Evolutionary conservation across 2,329 filamentous ascomycete species (phyloP).

Genomic region (Madurella fahalii): DNA sequence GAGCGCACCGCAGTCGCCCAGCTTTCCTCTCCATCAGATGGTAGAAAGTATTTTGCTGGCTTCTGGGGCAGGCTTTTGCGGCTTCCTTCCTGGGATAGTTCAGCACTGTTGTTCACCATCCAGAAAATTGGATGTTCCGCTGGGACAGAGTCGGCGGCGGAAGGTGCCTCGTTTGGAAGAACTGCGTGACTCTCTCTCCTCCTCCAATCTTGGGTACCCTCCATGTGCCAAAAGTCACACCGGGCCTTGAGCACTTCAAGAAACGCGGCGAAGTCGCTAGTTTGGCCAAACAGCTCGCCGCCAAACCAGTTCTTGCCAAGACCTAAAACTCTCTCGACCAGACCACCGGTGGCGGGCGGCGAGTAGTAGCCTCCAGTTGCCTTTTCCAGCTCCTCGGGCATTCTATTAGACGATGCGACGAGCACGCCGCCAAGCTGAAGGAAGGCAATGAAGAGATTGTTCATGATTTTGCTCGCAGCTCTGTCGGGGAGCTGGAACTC

Average conservation of each 20-base stretch:
- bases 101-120: neutral
- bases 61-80: conserved; percentile 5
- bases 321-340: conserved; percentile 48
- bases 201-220: conserved; percentile 68
- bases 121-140: no score
- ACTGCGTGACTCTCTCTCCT: conserved; percentile 41
- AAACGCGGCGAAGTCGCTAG: conserved; percentile 72
- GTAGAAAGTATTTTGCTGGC: conserved; percentile 26
- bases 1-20: conserved; percentile 25
- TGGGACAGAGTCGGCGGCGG: neutral
- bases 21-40: conserved; percentile 22
- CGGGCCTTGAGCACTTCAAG: conserved; percentile 71
- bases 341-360: conserved; percentile 49
- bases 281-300: conserved; percentile 53
- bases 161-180: neutral
- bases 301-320: conserved; percentile 33
- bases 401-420: conserved; percentile 75
- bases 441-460: conserved; percentile 72
- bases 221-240: conserved; percentile 83
- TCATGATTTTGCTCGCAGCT: conserved; percentile 73
- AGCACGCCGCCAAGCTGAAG: conserved; percentile 79
- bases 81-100: conserved; percentile 25
- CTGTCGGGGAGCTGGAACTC: conserved; percentile 81
- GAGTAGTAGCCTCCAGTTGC: conserved; percentile 67
- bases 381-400: conserved; percentile 77